Conservation (phyloP, 352 stramenopile species). For the Pilasporangium apinafurcum region DNA sequence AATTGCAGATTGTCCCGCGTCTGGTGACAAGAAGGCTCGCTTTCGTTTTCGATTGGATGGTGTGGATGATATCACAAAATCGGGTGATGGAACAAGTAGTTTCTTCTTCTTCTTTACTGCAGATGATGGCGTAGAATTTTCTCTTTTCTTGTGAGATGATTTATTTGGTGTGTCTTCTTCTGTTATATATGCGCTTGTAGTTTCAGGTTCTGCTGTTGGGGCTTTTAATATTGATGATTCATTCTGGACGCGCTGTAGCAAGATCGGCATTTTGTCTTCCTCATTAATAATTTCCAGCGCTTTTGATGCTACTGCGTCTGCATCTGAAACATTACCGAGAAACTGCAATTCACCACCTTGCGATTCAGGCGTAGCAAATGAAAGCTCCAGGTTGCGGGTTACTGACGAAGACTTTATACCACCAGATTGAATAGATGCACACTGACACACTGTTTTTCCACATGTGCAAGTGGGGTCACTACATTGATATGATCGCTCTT, state of each 20-base stretch:
- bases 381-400: conserved; percentile 61
- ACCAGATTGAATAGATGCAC: background rate
- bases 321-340: conserved; percentile 25
- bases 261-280: conserved; percentile 9
- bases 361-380: conserved; percentile 51
- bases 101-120: background rate
- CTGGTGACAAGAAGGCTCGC: conserved; percentile 17
- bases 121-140: background rate
- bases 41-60: conserved; percentile 17
- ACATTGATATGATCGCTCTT: conserved; percentile 31
- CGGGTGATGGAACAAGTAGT: background rate
- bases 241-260: conserved; percentile 3
- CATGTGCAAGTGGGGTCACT: conserved; percentile 19
- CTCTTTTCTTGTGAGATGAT: background rate
- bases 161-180: too few relatives aligned
- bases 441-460: conserved; percentile 13
- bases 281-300: conserved; percentile 9
- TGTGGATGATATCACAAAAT: conserved; percentile 1
- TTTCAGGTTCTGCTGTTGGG: background rate
- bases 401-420: conserved; percentile 12
- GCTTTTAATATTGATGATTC: background rate
- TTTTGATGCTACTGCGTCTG: conserved; percentile 19
- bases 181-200: too few relatives aligned
- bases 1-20: conserved; percentile 6
- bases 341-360: conserved; percentile 41